Conservation (phyloP, 805 yeast species). For the Yarrowia keelungensis region DNA sequence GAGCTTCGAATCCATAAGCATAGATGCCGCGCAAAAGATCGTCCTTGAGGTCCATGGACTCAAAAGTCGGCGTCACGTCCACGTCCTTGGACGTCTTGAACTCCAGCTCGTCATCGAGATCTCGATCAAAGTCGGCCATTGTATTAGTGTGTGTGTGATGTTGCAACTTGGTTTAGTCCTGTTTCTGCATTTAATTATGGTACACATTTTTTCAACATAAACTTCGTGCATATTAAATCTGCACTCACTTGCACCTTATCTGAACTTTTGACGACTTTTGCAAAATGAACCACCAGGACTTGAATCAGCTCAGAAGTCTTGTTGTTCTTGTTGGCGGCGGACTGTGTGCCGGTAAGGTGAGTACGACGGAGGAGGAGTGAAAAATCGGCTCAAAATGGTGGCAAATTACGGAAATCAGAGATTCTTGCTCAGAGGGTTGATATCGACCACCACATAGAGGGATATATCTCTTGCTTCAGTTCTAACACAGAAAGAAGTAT, state of each 20-base stretch:
- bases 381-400: background rate
- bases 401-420: background rate
- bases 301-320: constrained; percentile 38
- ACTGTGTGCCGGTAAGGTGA: constrained; percentile 62
- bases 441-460: background rate
- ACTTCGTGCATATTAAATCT: constrained; percentile 30
- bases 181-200: too few relatives aligned
- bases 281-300: constrained; percentile 16
- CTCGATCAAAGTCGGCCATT: constrained; percentile 36
- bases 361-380: constrained; percentile 12
- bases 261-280: constrained; percentile 3
- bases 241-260: constrained; percentile 30
- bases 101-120: constrained; percentile 36
- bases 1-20: constrained; percentile 81
- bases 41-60: constrained; percentile 73
- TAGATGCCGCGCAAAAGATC: constrained; percentile 76
- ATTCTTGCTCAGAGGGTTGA: too few relatives aligned
- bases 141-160: background rate
- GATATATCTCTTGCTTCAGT: background rate
- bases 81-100: constrained; percentile 73
- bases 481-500: constrained; percentile 32
- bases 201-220: constrained; percentile 1
- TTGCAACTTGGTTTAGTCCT: background rate
- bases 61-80: constrained; percentile 76
- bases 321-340: constrained; percentile 68